phyloP scores from a whole-genome alignment of 2,329 filamentous ascomycete species.

The Arthrobotrys sinensis region DNA sequence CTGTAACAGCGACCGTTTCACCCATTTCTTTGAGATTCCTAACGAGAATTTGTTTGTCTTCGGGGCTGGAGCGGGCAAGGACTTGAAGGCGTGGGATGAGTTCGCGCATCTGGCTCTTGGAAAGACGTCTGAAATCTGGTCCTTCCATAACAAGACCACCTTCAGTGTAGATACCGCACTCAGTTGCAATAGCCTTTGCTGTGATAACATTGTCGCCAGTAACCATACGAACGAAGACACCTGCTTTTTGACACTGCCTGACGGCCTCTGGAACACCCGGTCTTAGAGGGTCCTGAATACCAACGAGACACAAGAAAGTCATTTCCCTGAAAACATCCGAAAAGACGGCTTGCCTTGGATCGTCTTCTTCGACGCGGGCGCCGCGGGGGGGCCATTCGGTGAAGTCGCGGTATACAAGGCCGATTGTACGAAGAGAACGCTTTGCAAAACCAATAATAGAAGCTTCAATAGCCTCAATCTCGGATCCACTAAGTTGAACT shows the following conservation, averaged over 20 bases:
- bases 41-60: conserved; percentile 78
- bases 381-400: conserved; percentile 68
- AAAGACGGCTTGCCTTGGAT: conserved; percentile 76
- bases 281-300: conserved; percentile 82
- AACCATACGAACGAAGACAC: conserved; percentile 81
- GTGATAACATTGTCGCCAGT: conserved; percentile 81
- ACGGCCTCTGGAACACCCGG: conserved; percentile 79
- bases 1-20: conserved; percentile 73
- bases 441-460: conserved; percentile 67
- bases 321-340: conserved; percentile 80
- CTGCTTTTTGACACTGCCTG: conserved; percentile 77
- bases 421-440: conserved; percentile 69
- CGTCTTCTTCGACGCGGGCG: conserved; percentile 74
- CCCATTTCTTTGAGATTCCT: conserved; percentile 69
- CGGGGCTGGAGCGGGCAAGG: conserved; percentile 77
- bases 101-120: conserved; percentile 74
- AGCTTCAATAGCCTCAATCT: conserved; percentile 63
- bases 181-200: conserved; percentile 79
- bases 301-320: conserved; percentile 80
- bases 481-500: conserved; percentile 54
- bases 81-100: conserved; percentile 76
- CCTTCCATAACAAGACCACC: conserved; percentile 79
- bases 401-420: conserved; percentile 68
- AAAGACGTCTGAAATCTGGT: conserved; percentile 76
- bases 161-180: conserved; percentile 78